These are phyloP conservation scores for Coniochaeta pulveracea DNA, from an alignment of 2,329 filamentous ascomycete species.

Conservation along the genomic window DNA sequence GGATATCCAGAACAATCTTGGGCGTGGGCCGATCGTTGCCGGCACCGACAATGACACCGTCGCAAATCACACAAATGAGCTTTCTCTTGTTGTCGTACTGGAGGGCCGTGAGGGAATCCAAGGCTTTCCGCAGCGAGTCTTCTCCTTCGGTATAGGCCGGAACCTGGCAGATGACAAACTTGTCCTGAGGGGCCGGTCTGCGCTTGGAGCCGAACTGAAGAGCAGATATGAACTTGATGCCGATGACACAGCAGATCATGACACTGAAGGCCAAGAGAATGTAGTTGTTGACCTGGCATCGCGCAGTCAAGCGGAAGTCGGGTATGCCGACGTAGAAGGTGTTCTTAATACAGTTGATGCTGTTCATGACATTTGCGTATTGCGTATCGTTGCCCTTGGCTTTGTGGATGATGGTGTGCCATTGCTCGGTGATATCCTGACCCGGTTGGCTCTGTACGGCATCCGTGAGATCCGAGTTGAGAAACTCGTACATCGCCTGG, in stretches of 20 bases:
- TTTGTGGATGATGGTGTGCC: slow-evolving; percentile 41
- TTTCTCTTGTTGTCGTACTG: slow-evolving; percentile 99
- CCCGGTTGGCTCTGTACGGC: slow-evolving; percentile 68
- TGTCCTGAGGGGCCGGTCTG: slow-evolving; percentile 83
- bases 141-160: slow-evolving; percentile 97
- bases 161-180: slow-evolving; percentile 97
- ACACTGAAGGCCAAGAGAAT: slow-evolving; percentile 81
- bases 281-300: slow-evolving; percentile 84
- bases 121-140: slow-evolving; percentile 81
- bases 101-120: slow-evolving; percentile 88
- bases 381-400: slow-evolving; percentile 38
- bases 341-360: slow-evolving; percentile 70
- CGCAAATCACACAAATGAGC: slow-evolving; percentile 90
- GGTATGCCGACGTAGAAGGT: slow-evolving; percentile 72
- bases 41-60: slow-evolving; percentile 91
- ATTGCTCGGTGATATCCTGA: slow-evolving; percentile 59
- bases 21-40: slow-evolving; percentile 95
- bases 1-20: slow-evolving; percentile 94
- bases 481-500: slow-evolving; percentile 51
- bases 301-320: slow-evolving; percentile 69
- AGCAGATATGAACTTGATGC: slow-evolving; percentile 83
- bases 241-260: slow-evolving; percentile 68
- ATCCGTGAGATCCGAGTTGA: slow-evolving; percentile 55
- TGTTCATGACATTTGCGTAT: slow-evolving; percentile 44
- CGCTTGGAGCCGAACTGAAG: slow-evolving; percentile 89